A percentile compares a stretch with the other conserved stretches of the same genome.
phyloP scores from a whole-genome alignment of 179 eudicot species.

The Heliamphora pulchella region DNA sequence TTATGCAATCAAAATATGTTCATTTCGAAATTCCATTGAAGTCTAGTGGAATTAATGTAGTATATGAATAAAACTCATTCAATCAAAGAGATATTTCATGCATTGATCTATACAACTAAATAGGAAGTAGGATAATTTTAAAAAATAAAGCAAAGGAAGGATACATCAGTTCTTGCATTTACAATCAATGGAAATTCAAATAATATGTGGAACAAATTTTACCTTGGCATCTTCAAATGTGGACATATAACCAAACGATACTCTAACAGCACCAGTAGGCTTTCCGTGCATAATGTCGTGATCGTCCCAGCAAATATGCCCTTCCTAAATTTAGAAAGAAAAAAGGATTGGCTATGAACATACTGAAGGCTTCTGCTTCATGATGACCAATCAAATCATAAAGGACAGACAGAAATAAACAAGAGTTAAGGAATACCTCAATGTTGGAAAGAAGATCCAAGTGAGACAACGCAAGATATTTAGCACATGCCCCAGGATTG shows the following conservation, averaged over 20 bases:
- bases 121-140: neutral
- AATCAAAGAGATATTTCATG: too few species aligned
- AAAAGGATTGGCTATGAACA: conserved; percentile 15
- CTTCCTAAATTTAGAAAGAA: conserved; percentile 46
- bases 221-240: conserved; percentile 95
- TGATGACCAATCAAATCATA: conserved; percentile 4
- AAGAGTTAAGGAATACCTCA: conserved; percentile 50
- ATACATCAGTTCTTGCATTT: conserved; percentile 4
- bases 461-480: conserved; percentile 87
- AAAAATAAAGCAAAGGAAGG: neutral
- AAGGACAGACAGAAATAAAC: conserved; percentile 11
- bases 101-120: neutral
- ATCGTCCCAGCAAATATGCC: conserved; percentile 98
- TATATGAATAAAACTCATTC: too few species aligned
- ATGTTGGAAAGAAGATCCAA: conserved; percentile 75
- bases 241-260: conserved; percentile 96
- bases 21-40: too few species aligned
- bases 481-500: conserved; percentile 99
- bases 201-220: conserved; percentile 14
- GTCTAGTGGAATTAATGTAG: too few species aligned
- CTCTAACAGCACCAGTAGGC: conserved; percentile 96
- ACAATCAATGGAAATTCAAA: conserved; percentile 9
- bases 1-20: too few species aligned
- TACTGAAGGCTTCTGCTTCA: conserved; percentile 11
- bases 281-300: conserved; percentile 76